Percentiles rank a stretch among this genome's conserved stretches.
These are phyloP conservation scores for Podospora pseudoanserina DNA, from an alignment of 495 filamentous ascomycete genomes.

Conservation along the genomic window DNA sequence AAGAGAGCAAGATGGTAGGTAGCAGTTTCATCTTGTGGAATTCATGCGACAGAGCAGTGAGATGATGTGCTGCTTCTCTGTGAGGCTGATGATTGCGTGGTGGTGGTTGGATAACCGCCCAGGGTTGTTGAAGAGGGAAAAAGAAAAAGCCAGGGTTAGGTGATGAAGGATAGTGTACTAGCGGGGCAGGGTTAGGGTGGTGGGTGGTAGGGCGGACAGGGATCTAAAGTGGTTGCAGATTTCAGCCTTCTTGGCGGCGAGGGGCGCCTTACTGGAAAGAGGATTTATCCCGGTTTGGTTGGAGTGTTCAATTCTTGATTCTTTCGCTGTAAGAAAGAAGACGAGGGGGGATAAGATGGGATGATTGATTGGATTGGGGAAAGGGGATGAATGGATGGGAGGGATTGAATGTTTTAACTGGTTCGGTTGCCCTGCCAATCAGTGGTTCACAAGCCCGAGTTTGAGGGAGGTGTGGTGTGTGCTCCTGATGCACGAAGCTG, in stretches of 20 bases:
- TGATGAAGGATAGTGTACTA: not conserved
- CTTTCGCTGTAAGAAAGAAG: too few species aligned
- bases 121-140: not conserved
- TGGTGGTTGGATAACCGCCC: not conserved
- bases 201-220: constrained; percentile 9
- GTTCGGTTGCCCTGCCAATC: constrained; percentile 2
- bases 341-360: not conserved
- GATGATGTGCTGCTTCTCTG: not conserved
- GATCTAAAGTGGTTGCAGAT: constrained; percentile 19
- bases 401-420: not conserved
- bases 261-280: not conserved
- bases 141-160: not conserved
- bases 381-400: not conserved
- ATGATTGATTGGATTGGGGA: not conserved
- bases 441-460: not conserved
- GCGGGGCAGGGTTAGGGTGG: not conserved
- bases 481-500: not conserved
- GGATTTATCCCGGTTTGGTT: not conserved
- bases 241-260: not conserved
- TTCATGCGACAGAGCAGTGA: not conserved
- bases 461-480: not conserved
- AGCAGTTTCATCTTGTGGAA: not conserved
- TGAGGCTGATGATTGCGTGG: not conserved
- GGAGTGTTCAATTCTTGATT: too few species aligned
- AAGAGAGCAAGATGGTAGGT: not conserved